Conservation (phyloP, 331 rosid species). For the Acacia pycnantha region DNA sequence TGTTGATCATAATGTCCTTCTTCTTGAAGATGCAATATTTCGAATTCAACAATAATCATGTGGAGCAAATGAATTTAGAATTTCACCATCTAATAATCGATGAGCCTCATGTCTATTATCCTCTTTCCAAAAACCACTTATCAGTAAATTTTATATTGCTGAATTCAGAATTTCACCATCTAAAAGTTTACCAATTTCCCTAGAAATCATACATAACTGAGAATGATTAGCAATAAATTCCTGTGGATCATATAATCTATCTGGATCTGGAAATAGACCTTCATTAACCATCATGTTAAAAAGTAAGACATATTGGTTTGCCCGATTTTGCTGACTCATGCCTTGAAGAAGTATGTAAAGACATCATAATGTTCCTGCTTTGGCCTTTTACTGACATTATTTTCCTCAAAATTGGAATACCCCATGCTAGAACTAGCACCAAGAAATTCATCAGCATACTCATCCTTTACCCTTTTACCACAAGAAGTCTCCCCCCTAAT, state of each 20-base stretch:
- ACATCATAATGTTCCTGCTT: too few relatives aligned
- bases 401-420: too few relatives aligned
- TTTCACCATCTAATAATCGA: too few relatives aligned
- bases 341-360: slow-evolving; percentile 61
- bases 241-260: slow-evolving; percentile 49
- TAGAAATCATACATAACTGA: slow-evolving; percentile 49
- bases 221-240: slow-evolving; percentile 48
- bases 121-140: slow-evolving; percentile 81
- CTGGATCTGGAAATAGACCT: slow-evolving; percentile 65
- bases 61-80: too few relatives aligned
- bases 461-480: too few relatives aligned
- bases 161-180: slow-evolving; percentile 44
- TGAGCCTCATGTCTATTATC: slow-evolving; percentile 54
- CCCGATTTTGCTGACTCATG: slow-evolving; percentile 48
- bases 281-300: slow-evolving; percentile 65
- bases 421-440: too few relatives aligned
- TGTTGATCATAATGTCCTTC: too few relatives aligned
- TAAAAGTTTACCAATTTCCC: slow-evolving; percentile 47
- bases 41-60: too few relatives aligned
- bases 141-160: slow-evolving; percentile 48
- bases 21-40: too few relatives aligned
- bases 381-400: too few relatives aligned
- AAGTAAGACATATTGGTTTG: slow-evolving; percentile 48
- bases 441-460: too few relatives aligned
- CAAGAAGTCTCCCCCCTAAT: too few relatives aligned